Evolutionary conservation across 75 land plant species (phyloP).

Genomic region (Pinus tabuliformis): DNA sequence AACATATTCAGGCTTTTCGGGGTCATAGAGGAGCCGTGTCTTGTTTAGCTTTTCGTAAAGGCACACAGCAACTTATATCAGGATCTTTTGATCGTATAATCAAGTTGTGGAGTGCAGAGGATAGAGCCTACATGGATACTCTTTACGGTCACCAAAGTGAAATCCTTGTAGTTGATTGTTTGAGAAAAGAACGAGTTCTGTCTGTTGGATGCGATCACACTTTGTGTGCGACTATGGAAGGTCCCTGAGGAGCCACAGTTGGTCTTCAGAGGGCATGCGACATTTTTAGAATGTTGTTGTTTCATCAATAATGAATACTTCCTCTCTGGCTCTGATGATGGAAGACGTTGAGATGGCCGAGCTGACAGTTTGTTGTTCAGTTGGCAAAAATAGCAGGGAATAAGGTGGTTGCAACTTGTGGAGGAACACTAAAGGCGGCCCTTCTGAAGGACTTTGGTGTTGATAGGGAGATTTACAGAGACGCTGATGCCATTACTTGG

Average conservation of each 20-base stretch:
- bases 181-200: too few relatives aligned
- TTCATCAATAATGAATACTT: conserved; percentile 80
- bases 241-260: too few relatives aligned
- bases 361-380: conserved; percentile 51
- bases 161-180: conserved; percentile 73
- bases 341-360: conserved; percentile 51
- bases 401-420: too few relatives aligned
- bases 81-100: too few relatives aligned
- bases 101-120: conserved; percentile 91
- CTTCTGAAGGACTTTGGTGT: too few relatives aligned
- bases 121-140: conserved; percentile 75
- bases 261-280: conserved; percentile 20
- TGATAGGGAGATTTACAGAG: too few relatives aligned
- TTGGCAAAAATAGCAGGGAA: conserved; percentile 26
- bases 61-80: too few relatives aligned
- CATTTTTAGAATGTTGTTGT: conserved; percentile 88
- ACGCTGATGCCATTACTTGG: too few relatives aligned
- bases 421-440: too few relatives aligned
- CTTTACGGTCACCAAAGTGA: conserved; percentile 90
- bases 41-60: too few relatives aligned
- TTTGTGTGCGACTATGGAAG: too few relatives aligned
- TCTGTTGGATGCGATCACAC: too few relatives aligned
- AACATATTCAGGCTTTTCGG: conserved; percentile 87
- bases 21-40: conserved; percentile 16
- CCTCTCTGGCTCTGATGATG: conserved; percentile 95